phyloP scores from a whole-genome alignment of 371 early-diverging fungal genomes.

The Syncephalastrum monosporum region DNA sequence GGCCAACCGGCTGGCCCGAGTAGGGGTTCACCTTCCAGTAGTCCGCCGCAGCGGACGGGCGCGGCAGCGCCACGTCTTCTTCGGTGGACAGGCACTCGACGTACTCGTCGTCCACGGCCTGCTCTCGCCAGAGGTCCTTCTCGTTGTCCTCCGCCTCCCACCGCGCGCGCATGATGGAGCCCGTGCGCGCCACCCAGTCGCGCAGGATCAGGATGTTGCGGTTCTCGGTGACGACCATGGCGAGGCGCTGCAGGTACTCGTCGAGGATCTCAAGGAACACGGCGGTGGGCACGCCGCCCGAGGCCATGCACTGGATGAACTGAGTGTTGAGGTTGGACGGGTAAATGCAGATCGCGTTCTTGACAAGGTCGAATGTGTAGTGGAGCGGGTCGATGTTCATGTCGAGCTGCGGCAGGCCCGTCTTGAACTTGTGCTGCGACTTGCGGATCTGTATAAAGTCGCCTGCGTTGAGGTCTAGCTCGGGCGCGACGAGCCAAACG shows the following conservation, averaged over 20 bases:
- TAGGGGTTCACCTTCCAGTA: conserved; percentile 21
- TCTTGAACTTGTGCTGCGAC: conserved; percentile 47
- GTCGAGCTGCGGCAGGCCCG: conserved; percentile 29
- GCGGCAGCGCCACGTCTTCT: background rate
- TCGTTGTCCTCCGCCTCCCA: conserved; percentile 33
- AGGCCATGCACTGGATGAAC: conserved; percentile 43
- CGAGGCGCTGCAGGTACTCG: conserved; percentile 35
- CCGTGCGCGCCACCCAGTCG: conserved; percentile 35
- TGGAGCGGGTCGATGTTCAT: conserved; percentile 30
- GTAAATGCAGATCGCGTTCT: conserved; percentile 33
- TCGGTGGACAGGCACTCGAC: conserved; percentile 9
- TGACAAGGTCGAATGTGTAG: conserved; percentile 45
- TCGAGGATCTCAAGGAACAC: conserved; percentile 39
- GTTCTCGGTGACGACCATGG: conserved; percentile 28
- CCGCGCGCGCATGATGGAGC: conserved; percentile 29
- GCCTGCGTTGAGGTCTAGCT: conserved; percentile 27
- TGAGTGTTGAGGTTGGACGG: conserved; percentile 46
- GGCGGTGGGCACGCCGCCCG: conserved; percentile 36
- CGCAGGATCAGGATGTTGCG: conserved; percentile 28
- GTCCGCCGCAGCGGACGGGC: background rate
- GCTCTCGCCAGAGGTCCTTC: conserved; percentile 29
- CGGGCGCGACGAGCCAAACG: conserved; percentile 42
- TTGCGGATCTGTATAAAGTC: conserved; percentile 40
- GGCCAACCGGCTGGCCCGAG: conserved; percentile 35
- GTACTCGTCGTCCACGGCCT: conserved; percentile 20